Conservation (phyloP, 306 rosid species). For the Cucurbita ficifolia region DNA sequence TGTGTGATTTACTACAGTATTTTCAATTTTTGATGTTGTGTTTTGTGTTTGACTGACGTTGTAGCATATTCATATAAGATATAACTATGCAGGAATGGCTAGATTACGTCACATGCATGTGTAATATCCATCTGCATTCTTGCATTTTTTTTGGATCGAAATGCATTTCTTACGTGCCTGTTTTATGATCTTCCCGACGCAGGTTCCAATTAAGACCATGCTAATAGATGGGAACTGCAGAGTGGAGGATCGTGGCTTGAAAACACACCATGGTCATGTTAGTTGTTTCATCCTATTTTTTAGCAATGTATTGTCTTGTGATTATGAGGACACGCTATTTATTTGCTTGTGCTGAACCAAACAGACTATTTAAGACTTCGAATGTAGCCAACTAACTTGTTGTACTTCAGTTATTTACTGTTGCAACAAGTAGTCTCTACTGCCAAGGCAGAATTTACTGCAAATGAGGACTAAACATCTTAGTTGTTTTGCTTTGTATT, state of each 20-base stretch:
- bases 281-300: constrained; percentile 25
- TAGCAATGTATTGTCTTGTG: background rate
- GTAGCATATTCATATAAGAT: background rate
- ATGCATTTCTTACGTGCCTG: background rate
- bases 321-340: background rate
- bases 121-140: background rate
- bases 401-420: background rate
- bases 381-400: background rate
- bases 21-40: background rate
- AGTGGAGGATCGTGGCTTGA: constrained; percentile 98
- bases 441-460: background rate
- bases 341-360: background rate
- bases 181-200: constrained; percentile 8
- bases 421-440: background rate
- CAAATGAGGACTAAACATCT: background rate
- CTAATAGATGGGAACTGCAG: constrained; percentile 93
- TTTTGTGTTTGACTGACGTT: background rate
- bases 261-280: constrained; percentile 97
- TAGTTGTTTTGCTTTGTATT: background rate
- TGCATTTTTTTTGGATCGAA: background rate
- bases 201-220: constrained; percentile 91
- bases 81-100: background rate
- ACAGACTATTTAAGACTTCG: background rate
- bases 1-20: background rate
- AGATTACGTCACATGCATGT: background rate